Base-by-base conservation (phyloP, 1,139 yeast species). In the Hansenula lynferdii region DNA sequence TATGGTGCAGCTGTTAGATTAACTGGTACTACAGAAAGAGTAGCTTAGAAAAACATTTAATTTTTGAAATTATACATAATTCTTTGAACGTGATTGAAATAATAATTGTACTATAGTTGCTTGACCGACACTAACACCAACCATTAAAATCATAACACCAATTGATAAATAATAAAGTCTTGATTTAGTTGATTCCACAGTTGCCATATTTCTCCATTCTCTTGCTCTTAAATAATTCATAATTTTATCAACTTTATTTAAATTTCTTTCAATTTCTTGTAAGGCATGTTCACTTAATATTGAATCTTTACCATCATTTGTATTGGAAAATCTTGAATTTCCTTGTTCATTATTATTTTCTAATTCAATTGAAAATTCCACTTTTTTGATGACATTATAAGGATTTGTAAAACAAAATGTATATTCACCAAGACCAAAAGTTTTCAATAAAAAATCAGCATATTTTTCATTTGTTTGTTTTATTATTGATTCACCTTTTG, bases 1-100 rank as follows among this genome's bases (percentile, higher is more conserved):
- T 92, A 92, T 56, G 96, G 96, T 36, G 96, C 97, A 28, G 97
- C 97, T 14, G 97, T 92, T 38, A 85, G 94, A 61, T 75, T 92
- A 55, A 83, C 95, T 57, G 97, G 97, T 34, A 87, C 34, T 15
- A 31, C 96, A 26, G 96, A 89, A 58, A 73, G 80, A 54, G n/a
- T n/a, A n/a, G n/a, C n/a, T 80, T n/a, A n/a, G n/a, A n/a, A n/a
- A n/a, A n/a, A 75, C 12, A 8, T 16, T 16, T 28, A 28, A 15
- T 20, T 28, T 18, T n/a, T n/a, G n/a, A n/a, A n/a, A n/a, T n/a
- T n/a, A n/a, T n/a, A 65, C 70, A 45, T 52, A 65, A 42, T 59
- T 62, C 49, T 61, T 63, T 41, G 60, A 61, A 48, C 70, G 66
- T 38, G 62, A 55, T 24, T 60, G 58, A 49, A 67, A 67, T 54